Percentiles rank a stretch among this genome's conserved stretches.
Conservation (phyloP, 2,329 filamentous ascomycete genomes). For the Talaromyces sp. region DNA sequence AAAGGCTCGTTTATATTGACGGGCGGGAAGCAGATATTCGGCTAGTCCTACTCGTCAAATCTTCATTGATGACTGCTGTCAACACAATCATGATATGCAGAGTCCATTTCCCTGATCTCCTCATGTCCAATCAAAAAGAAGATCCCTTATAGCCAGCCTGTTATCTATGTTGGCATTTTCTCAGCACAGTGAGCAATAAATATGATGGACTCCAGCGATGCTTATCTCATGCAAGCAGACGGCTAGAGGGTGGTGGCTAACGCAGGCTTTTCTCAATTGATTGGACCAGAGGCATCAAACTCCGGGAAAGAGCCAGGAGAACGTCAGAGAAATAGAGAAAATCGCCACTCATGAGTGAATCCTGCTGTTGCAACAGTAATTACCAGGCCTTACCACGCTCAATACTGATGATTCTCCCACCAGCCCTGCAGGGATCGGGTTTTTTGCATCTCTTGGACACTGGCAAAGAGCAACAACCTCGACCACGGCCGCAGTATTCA, state of each 20-base stretch:
- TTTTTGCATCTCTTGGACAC: background rate
- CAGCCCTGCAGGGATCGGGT: background rate
- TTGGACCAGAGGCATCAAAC: background rate
- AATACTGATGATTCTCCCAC: background rate
- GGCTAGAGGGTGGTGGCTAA: constrained; percentile 64
- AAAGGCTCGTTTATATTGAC: background rate
- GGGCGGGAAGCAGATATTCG: background rate
- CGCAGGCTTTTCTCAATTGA: constrained; percentile 29
- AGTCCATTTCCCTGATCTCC: background rate
- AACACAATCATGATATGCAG: background rate
- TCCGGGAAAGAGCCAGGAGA: constrained; percentile 1
- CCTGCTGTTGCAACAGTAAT: background rate
- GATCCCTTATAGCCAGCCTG: background rate
- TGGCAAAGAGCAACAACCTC: background rate
- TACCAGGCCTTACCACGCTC: background rate
- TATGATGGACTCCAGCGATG: background rate
- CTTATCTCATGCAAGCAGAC: constrained; percentile 56
- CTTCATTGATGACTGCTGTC: background rate
- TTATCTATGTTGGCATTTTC: background rate
- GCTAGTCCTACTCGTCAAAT: background rate
- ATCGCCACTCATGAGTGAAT: background rate
- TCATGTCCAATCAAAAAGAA: background rate
- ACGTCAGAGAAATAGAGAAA: background rate
- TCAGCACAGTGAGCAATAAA: background rate
- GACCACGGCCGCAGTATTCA: background rate